phyloP scores from a whole-genome alignment of 345 rosid genomes.

The Hevea brasiliensis region DNA sequence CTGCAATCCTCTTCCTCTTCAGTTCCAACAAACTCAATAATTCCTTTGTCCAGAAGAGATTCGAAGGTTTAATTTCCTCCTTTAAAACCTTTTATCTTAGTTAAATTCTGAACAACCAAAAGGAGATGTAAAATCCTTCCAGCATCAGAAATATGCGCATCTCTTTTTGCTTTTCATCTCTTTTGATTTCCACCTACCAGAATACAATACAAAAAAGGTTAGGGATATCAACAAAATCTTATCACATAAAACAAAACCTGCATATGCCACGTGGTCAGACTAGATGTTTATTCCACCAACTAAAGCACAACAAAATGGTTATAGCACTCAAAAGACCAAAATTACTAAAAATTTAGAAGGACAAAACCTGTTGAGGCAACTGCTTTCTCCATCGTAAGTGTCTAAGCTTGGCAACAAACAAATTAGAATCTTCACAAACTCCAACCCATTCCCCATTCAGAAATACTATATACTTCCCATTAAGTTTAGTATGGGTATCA shows the following conservation, averaged over 20 bases:
- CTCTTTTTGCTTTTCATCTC: constrained; percentile 64
- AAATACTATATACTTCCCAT: constrained; percentile 58
- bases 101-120: constrained; percentile 65
- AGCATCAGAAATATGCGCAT: constrained; percentile 76
- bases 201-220: constrained; percentile 6
- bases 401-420: constrained; percentile 59
- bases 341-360: not conserved
- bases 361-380: constrained; percentile 61
- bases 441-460: constrained; percentile 95
- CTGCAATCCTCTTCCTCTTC: constrained; percentile 93
- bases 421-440: constrained; percentile 53
- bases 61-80: constrained; percentile 47
- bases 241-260: not conserved
- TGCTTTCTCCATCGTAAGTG: constrained; percentile 56
- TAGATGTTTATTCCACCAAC: not conserved
- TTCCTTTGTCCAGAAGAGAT: constrained; percentile 64
- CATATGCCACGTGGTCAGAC: not conserved
- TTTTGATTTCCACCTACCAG: constrained; percentile 76
- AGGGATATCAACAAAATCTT: constrained; percentile 11
- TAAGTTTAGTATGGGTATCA: constrained; percentile 49
- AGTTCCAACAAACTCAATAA: constrained; percentile 69
- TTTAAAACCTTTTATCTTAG: constrained; percentile 48
- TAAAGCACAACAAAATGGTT: not conserved
- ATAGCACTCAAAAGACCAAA: not conserved
- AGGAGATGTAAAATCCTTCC: constrained; percentile 95